Evolutionary conservation across 345 rosid species (phyloP).

Genomic region (Tarenaya hassleriana): DNA sequence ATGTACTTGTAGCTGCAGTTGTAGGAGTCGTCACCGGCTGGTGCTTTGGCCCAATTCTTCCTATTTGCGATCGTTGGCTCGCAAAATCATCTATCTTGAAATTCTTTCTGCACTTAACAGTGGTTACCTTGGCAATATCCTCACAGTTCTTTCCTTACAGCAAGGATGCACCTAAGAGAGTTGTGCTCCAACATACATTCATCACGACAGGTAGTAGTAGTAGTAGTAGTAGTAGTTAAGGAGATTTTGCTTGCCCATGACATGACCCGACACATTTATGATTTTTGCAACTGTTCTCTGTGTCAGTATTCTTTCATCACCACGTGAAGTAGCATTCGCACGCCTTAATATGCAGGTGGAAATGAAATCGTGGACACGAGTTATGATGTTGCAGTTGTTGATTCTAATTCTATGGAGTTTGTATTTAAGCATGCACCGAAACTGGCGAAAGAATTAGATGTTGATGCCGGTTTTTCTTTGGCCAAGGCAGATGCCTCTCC

Average conservation of each 20-base stretch:
- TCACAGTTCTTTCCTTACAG: slow-evolving; percentile 92
- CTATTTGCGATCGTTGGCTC: slow-evolving; percentile 69
- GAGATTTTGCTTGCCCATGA: not conserved
- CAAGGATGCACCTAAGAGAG: slow-evolving; percentile 81
- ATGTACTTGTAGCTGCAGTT: slow-evolving; percentile 62
- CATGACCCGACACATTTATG: too few species aligned
- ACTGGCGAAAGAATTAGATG: slow-evolving; percentile 49
- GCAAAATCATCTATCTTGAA: slow-evolving; percentile 66
- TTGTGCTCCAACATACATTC: slow-evolving; percentile 74
- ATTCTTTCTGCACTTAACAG: slow-evolving; percentile 58
- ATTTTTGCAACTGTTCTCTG: too few species aligned
- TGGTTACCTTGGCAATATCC: slow-evolving; percentile 74
- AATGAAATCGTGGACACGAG: slow-evolving; percentile 50
- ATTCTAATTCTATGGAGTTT: slow-evolving; percentile 73
- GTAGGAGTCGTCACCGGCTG: slow-evolving; percentile 66
- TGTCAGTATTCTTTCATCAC: not conserved
- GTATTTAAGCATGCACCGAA: slow-evolving; percentile 68
- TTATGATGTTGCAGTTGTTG: slow-evolving; percentile 68
- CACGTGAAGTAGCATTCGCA: slow-evolving; percentile 3
- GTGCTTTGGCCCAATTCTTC: slow-evolving; percentile 80
- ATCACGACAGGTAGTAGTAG: slow-evolving; percentile 53
- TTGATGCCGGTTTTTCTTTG: slow-evolving; percentile 45
- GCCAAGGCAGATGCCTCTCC: slow-evolving; percentile 41
- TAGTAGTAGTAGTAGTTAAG: not conserved
- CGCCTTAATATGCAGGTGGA: slow-evolving; percentile 43